Conservation (phyloP, 345 rosid genomes). For the Rhizophora apiculata region DNA sequence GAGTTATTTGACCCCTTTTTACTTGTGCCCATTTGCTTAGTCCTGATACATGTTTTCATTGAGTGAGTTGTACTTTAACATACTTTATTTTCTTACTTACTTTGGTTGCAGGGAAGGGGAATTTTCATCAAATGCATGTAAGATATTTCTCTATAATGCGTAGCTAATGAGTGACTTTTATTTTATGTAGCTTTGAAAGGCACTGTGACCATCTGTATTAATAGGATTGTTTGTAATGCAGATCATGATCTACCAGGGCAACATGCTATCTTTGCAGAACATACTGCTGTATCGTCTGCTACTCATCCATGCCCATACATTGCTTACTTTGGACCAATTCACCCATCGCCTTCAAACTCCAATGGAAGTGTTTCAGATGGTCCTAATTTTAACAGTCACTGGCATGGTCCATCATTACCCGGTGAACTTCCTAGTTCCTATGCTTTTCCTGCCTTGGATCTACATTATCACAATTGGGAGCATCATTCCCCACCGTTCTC, state of each 20-base stretch:
- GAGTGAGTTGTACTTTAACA: neutral
- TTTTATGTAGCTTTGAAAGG: neutral
- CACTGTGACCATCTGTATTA: slow-evolving; percentile 14
- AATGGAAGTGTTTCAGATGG: slow-evolving; percentile 64
- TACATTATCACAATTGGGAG: slow-evolving; percentile 70
- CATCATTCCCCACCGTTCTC: slow-evolving; percentile 69
- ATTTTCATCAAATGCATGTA: slow-evolving; percentile 74
- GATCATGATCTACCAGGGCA: slow-evolving; percentile 77
- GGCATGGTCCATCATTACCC: slow-evolving; percentile 73
- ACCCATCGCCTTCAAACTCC: slow-evolving; percentile 72
- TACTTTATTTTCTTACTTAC: neutral
- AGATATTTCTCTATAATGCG: slow-evolving; percentile 32
- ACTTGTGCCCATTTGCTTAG: neutral
- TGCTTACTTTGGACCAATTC: slow-evolving; percentile 81
- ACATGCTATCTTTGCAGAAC: slow-evolving; percentile 68
- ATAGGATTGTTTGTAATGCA: slow-evolving; percentile 37
- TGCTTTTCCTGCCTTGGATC: slow-evolving; percentile 70
- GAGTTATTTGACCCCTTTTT: too few species aligned
- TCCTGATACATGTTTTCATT: slow-evolving; percentile 13
- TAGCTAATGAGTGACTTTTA: slow-evolving; percentile 7
- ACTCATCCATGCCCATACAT: slow-evolving; percentile 88
- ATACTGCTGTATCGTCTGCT: slow-evolving; percentile 63
- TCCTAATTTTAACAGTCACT: slow-evolving; percentile 60
- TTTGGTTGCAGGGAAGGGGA: slow-evolving; percentile 71
- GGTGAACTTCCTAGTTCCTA: slow-evolving; percentile 70